Evolutionary conservation across 2,329 filamentous ascomycete genomes (phyloP), one percentile per base, ranked within the genome.

Genomic region (Sclerotinia spermophila): DNA sequence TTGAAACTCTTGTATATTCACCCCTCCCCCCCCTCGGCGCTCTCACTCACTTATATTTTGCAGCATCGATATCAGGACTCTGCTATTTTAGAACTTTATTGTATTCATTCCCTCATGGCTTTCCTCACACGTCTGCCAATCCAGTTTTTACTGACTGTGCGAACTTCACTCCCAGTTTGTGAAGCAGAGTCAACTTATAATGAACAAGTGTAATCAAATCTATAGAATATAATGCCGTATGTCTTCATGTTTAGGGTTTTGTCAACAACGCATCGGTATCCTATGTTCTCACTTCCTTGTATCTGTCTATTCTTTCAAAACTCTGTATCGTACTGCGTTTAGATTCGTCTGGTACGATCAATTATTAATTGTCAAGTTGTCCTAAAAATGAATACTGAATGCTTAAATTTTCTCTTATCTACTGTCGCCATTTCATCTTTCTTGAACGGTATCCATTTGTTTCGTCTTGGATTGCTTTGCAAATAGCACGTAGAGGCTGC

Each of bases 11-110:
- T 53, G 48, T n/a, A n/a, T n/a, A n/a, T n/a, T n/a, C n/a, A n/a
- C n/a, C n/a, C n/a, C n/a, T n/a, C n/a, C n/a, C n/a, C n/a, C n/a
- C n/a, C n/a, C n/a, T n/a, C n/a, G n/a, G n/a, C n/a, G n/a, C n/a
- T n/a, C n/a, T 15, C 6, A 35, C 15, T 42, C 35, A 21, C 15
- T 40, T 38, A 5, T 27, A 27, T 40, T 2, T 15, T n/a, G 1
- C 3, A 1, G 15, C 58, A 2, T 40, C n/a, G n/a, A n/a, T n/a
- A n/a, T n/a, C 24, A n/a, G 6, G 33, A 35, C 19, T n/a, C 8
- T 59, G 24, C 33, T 13, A 1, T 6, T 5, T 0, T 2, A 40
- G 8, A 6, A 11, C 7, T 19, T 10, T 1, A 40, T 5, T 8
- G 19, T 2, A 38, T 27, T 1, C 7, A 19, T 60, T 60, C n/a